phyloP scores from a whole-genome alignment of 257 asterid species.

The Plantago ovata region DNA sequence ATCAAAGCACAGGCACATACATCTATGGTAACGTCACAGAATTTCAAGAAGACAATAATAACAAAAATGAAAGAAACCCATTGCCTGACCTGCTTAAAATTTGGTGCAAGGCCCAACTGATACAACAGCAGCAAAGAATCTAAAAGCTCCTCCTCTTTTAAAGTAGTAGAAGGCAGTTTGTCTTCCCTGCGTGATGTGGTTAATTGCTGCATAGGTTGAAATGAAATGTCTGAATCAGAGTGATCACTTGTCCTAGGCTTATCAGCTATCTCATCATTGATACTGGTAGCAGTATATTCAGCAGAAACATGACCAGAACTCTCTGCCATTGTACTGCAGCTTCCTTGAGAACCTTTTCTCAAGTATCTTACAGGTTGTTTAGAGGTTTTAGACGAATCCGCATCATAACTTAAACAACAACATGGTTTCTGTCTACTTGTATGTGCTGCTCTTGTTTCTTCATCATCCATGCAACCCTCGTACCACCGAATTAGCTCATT shows the following conservation, averaged over 20 bases:
- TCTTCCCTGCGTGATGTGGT: conserved; percentile 56
- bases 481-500: conserved; percentile 87
- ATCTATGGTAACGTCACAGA: background rate
- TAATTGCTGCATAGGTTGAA: conserved; percentile 68
- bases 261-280: conserved; percentile 78
- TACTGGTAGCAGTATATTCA: conserved; percentile 70
- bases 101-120: conserved; percentile 94
- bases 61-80: background rate
- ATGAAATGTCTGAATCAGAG: conserved; percentile 68
- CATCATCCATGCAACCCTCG: conserved; percentile 89
- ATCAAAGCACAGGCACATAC: too few relatives aligned
- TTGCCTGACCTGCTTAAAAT: conserved; percentile 83
- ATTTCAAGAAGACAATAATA: too few relatives aligned
- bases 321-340: conserved; percentile 73
- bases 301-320: conserved; percentile 77
- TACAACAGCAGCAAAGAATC: conserved; percentile 89
- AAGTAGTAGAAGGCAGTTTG: conserved; percentile 58
- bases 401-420: conserved; percentile 73
- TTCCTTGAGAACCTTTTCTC: conserved; percentile 61
- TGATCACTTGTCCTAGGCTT: conserved; percentile 92
- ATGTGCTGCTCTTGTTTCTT: conserved; percentile 72
- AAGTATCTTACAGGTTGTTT: conserved; percentile 49
- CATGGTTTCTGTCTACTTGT: conserved; percentile 74
- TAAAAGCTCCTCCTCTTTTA: conserved; percentile 93
- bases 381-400: conserved; percentile 46